Percentiles rank a stretch among this genome's conserved stretches.
These are phyloP conservation scores for Cladosporium sphaerospermum DNA, from an alignment of 2,329 filamentous ascomycete genomes.

Conservation along the genomic window DNA sequence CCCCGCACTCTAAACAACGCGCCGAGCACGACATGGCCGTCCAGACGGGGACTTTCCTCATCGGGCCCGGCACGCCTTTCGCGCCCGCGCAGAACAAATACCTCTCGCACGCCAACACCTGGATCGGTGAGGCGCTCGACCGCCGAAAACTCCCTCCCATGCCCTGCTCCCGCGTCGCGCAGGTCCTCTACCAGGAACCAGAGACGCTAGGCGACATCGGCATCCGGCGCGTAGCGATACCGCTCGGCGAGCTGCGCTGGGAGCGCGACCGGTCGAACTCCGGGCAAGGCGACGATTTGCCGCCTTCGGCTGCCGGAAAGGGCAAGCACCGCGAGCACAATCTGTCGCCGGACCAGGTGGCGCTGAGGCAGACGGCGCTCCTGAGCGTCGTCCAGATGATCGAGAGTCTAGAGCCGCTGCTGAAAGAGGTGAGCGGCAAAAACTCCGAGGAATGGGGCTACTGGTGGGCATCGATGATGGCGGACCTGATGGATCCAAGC, in stretches of 20 bases:
- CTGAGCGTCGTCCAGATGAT: slow-evolving; percentile 76
- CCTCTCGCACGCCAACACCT: slow-evolving; percentile 74
- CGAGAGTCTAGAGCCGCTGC: slow-evolving; percentile 73
- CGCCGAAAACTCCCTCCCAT: slow-evolving; percentile 62
- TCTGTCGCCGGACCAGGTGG: slow-evolving; percentile 52
- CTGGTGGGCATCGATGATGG: slow-evolving; percentile 84
- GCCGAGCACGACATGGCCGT: slow-evolving; percentile 60
- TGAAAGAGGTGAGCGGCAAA: slow-evolving; percentile 78
- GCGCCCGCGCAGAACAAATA: slow-evolving; percentile 74
- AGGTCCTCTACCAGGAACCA: slow-evolving; percentile 75
- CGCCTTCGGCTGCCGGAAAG: slow-evolving; percentile 13
- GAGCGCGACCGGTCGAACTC: slow-evolving; percentile 55
- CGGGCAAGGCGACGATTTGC: not conserved
- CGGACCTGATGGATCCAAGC: slow-evolving; percentile 66
- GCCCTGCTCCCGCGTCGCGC: slow-evolving; percentile 70
- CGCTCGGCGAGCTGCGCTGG: slow-evolving; percentile 78
- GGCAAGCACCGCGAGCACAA: slow-evolving; percentile 15
- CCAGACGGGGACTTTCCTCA: slow-evolving; percentile 70
- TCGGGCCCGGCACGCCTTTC: slow-evolving; percentile 77
- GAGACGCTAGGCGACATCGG: slow-evolving; percentile 64
- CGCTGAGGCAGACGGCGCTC: slow-evolving; percentile 72
- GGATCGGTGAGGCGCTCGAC: slow-evolving; percentile 72
- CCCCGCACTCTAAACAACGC: slow-evolving; percentile 50
- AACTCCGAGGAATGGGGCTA: slow-evolving; percentile 87
- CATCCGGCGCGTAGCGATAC: slow-evolving; percentile 76